phyloP scores from a whole-genome alignment of 1,284 basidiomycete genomes.

The Ustilago nuda region DNA sequence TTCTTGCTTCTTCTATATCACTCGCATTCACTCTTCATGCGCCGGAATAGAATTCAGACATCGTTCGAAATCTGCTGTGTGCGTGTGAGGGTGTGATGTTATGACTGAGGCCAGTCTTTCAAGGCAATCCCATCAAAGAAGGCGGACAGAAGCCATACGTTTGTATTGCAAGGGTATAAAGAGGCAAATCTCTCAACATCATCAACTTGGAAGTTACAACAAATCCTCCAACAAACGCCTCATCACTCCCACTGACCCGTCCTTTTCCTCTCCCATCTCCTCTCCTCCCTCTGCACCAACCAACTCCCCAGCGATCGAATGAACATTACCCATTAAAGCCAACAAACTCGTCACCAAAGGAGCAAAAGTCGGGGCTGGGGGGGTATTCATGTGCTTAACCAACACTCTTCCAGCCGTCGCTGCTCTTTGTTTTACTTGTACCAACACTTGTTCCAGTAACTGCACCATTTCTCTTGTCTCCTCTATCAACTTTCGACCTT shows the following conservation, averaged over 20 bases:
- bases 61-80: too few relatives aligned
- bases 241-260: not conserved
- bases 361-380: slow-evolving; percentile 46
- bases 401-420: slow-evolving; percentile 3
- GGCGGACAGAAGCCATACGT: too few relatives aligned
- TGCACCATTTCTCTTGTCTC: not conserved
- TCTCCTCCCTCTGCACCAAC: not conserved
- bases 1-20: too few relatives aligned
- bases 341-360: slow-evolving; percentile 18
- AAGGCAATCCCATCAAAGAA: too few relatives aligned
- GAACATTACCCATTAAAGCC: slow-evolving; percentile 9
- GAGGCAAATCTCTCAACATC: too few relatives aligned
- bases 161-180: too few relatives aligned
- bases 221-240: not conserved
- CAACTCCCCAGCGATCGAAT: not conserved
- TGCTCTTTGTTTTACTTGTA: not conserved
- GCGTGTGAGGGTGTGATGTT: too few relatives aligned
- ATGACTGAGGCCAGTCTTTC: too few relatives aligned
- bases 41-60: too few relatives aligned
- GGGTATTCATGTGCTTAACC: slow-evolving; percentile 33
- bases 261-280: not conserved
- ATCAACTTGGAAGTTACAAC: too few relatives aligned
- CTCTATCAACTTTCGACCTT: not conserved
- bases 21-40: too few relatives aligned
- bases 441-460: not conserved